Conservation (phyloP, 2,329 filamentous ascomycete species). For the Curvularia verruculosa region DNA sequence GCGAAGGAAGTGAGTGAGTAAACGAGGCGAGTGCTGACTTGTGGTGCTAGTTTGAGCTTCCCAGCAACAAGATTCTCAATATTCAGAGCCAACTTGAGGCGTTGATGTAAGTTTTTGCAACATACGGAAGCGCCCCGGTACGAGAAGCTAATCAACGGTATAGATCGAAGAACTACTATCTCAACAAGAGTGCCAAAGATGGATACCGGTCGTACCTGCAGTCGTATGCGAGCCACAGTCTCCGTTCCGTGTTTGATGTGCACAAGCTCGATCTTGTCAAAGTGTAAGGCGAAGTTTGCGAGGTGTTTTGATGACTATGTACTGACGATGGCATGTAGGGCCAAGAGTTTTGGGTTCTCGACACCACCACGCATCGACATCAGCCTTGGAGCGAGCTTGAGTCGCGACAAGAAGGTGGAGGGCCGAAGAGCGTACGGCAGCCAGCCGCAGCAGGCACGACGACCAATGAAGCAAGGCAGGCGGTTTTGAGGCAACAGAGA, state of each 20-base stretch:
- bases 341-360: slow-evolving; percentile 81
- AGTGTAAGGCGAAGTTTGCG: slow-evolving; percentile 52
- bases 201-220: slow-evolving; percentile 90
- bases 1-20: no score
- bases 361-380: slow-evolving; percentile 81
- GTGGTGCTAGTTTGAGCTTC: slow-evolving; percentile 75
- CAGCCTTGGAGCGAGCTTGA: slow-evolving; percentile 76
- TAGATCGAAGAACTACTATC: slow-evolving; percentile 93
- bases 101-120: slow-evolving; percentile 2
- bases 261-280: slow-evolving; percentile 82
- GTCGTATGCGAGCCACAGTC: slow-evolving; percentile 86
- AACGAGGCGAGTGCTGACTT: background rate
- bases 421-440: slow-evolving; percentile 76
- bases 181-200: slow-evolving; percentile 82
- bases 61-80: slow-evolving; percentile 80
- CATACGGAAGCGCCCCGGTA: slow-evolving; percentile 67
- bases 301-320: no score
- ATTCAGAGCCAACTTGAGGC: slow-evolving; percentile 17
- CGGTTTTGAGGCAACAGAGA: slow-evolving; percentile 20
- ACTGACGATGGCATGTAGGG: slow-evolving; percentile 37
- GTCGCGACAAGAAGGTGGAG: slow-evolving; percentile 69
- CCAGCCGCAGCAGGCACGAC: slow-evolving; percentile 68
- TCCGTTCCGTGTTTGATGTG: slow-evolving; percentile 84
- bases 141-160: slow-evolving; percentile 74
- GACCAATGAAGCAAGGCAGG: slow-evolving; percentile 57